phyloP scores from a whole-genome alignment of 805 yeast species.

The Yamadazyma laniorum region DNA sequence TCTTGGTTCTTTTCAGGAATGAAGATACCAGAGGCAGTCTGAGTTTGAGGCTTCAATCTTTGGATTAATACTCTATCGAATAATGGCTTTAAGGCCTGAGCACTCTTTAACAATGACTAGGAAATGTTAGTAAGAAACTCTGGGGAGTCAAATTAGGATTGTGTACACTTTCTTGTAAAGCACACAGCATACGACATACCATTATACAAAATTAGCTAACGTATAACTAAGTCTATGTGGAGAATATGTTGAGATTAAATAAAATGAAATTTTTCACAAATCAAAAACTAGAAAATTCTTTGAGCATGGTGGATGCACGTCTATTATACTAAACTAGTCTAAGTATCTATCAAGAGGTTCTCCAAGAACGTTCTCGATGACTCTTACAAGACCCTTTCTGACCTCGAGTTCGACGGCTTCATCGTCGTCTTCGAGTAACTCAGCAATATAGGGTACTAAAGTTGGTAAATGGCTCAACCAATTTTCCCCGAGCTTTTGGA shows the following conservation, averaged over 20 bases:
- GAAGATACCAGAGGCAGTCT: constrained; percentile 90
- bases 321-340: constrained; percentile 26
- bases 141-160: no score
- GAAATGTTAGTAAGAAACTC: constrained; percentile 12
- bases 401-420: constrained; percentile 90
- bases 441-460: constrained; percentile 93
- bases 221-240: no score
- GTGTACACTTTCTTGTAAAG: not conserved
- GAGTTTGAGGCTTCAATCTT: constrained; percentile 84
- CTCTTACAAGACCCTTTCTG: constrained; percentile 84
- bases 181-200: no score
- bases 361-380: constrained; percentile 87
- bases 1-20: constrained; percentile 96
- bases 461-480: constrained; percentile 93
- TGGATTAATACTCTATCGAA: constrained; percentile 96
- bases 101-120: constrained; percentile 69
- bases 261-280: constrained; percentile 10
- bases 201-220: constrained; percentile 1
- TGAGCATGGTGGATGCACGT: constrained; percentile 9
- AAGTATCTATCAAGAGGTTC: constrained; percentile 88
- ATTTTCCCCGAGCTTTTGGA: constrained; percentile 89
- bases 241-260: not conserved
- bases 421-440: constrained; percentile 91
- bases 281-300: constrained; percentile 14
- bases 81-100: constrained; percentile 85